A percentile compares a stretch with the other conserved stretches of the same genome.
These are phyloP conservation scores for Gilbertella persicaria DNA, from an alignment of 371 early-diverging fungal genomes.

Conservation along the genomic window DNA sequence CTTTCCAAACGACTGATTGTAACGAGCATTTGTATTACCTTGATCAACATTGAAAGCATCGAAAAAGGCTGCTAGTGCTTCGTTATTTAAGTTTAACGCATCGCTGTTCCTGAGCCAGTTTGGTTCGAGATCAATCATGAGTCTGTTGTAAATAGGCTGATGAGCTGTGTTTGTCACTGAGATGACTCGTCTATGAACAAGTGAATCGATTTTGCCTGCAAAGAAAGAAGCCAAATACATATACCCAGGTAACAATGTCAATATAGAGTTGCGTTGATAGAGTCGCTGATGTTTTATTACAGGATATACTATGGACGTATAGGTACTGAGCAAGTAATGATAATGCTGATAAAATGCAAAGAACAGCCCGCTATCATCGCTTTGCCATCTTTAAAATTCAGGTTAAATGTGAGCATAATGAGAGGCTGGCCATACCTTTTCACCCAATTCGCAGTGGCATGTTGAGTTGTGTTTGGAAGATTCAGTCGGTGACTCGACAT, in stretches of 20 bases:
- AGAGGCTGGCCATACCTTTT: too few species aligned
- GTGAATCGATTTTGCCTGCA: constrained; percentile 47
- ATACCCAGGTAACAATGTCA: constrained; percentile 55
- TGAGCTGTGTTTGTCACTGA: constrained; percentile 51
- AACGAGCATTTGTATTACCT: constrained; percentile 12
- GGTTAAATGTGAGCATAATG: too few species aligned
- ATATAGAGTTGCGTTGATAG: constrained; percentile 33
- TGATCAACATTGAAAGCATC: constrained; percentile 9
- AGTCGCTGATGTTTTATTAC: constrained; percentile 24
- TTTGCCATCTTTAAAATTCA: constrained; percentile 46
- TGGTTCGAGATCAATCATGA: constrained; percentile 1
- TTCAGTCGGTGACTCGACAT: constrained; percentile 32
- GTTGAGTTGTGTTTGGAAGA: too few species aligned
- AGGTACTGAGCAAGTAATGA: constrained; percentile 42
- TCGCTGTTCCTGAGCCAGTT: neutral
- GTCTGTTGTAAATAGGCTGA: constrained; percentile 19
- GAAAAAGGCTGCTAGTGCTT: neutral
- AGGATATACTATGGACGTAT: constrained; percentile 29
- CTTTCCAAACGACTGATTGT: constrained; percentile 37
- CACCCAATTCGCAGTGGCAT: constrained; percentile 25
- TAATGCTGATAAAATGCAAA: constrained; percentile 62
- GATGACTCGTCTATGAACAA: constrained; percentile 53
- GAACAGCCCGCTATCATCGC: constrained; percentile 61
- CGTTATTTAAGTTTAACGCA: neutral
- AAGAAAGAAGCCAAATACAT: constrained; percentile 55